Evolutionary conservation across 2,329 filamentous ascomycete genomes (phyloP).

Genomic region (Daldinia eschscholtzii): DNA sequence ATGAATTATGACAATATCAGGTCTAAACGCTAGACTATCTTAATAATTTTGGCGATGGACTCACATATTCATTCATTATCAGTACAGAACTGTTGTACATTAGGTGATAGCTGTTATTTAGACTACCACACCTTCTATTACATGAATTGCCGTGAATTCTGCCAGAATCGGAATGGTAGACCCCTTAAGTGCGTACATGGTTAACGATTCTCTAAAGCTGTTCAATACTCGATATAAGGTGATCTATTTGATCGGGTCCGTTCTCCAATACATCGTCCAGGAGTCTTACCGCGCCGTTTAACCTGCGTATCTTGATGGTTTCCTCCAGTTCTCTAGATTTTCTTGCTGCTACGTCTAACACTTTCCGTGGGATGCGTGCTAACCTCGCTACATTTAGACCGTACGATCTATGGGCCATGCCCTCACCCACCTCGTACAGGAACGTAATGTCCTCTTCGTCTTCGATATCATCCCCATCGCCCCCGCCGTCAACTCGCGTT

Average conservation of each 20-base stretch:
- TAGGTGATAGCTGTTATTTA: slow-evolving; percentile 32
- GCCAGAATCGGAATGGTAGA: not conserved
- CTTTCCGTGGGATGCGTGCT: slow-evolving; percentile 80
- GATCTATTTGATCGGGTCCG: slow-evolving; percentile 61
- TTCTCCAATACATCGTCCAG: slow-evolving; percentile 58
- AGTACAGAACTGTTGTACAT: slow-evolving; percentile 29
- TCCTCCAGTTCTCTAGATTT: slow-evolving; percentile 87
- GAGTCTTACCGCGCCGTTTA: slow-evolving; percentile 64
- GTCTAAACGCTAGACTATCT: slow-evolving; percentile 18
- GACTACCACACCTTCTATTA: slow-evolving; percentile 21
- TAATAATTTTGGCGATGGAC: slow-evolving; percentile 25
- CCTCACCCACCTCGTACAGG: slow-evolving; percentile 90
- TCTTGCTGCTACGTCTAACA: slow-evolving; percentile 82
- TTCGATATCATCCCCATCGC: slow-evolving; percentile 47
- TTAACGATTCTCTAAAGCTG: slow-evolving; percentile 61
- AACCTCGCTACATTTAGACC: slow-evolving; percentile 92
- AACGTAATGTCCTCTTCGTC: slow-evolving; percentile 88
- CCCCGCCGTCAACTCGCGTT: slow-evolving; percentile 38
- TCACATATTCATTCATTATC: slow-evolving; percentile 10
- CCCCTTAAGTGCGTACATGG: slow-evolving; percentile 16
- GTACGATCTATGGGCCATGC: slow-evolving; percentile 93
- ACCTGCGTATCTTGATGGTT: slow-evolving; percentile 72
- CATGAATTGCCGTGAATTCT: slow-evolving; percentile 21
- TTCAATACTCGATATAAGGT: slow-evolving; percentile 68
- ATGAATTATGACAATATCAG: slow-evolving; percentile 9